Evolutionary conservation across 163 green algal genomes (phyloP).

Genomic region (Scenedesmus sp.): DNA sequence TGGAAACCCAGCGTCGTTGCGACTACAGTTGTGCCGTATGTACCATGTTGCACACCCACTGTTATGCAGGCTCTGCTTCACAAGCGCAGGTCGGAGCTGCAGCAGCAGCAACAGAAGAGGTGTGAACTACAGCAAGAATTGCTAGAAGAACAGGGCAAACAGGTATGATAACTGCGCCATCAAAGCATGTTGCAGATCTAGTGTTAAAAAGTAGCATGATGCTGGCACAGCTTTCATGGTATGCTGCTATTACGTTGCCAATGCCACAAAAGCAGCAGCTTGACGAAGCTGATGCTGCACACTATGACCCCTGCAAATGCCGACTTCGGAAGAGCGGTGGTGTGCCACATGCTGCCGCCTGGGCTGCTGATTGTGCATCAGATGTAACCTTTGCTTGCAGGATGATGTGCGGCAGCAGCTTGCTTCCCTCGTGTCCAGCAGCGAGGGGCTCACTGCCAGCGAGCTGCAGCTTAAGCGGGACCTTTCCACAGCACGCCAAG

Average conservation of each 20-base stretch:
- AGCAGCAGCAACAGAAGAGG: slow-evolving; percentile 5
- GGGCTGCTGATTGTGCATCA: background rate
- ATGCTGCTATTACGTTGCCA: background rate
- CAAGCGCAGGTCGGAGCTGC: slow-evolving; percentile 38
- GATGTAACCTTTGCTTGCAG: background rate
- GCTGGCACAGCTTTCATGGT: background rate
- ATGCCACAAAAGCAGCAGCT: background rate
- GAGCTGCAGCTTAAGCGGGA: slow-evolving; percentile 1
- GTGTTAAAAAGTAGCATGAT: background rate
- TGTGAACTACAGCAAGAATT: slow-evolving; percentile 16
- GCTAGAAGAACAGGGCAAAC: background rate
- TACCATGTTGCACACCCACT: too few relatives aligned
- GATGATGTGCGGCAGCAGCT: slow-evolving; percentile 23
- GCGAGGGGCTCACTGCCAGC: background rate
- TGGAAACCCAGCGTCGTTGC: background rate
- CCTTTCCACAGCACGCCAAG: background rate
- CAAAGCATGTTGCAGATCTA: background rate
- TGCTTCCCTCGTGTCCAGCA: background rate
- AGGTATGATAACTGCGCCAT: slow-evolving; percentile 3
- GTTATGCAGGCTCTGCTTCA: slow-evolving; percentile 14
- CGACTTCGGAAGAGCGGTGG: background rate
- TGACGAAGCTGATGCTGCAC: background rate
- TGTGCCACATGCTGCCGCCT: background rate
- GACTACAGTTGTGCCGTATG: background rate
- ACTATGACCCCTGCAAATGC: background rate